Base-by-base conservation (phyloP, 345 rosid species). In the Eucalyptus melliodora region DNA sequence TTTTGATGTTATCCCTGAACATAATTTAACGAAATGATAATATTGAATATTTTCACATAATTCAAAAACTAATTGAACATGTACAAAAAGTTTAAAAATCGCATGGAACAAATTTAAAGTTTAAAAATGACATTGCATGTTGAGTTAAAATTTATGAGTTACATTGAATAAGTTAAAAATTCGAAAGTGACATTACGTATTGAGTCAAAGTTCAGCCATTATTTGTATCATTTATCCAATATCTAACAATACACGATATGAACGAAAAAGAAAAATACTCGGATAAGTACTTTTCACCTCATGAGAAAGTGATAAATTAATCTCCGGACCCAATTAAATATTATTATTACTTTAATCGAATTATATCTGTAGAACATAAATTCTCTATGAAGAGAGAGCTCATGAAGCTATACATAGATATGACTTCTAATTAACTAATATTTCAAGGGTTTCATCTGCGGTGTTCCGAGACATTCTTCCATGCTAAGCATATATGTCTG, bases 151-250 rank as follows among this genome's bases (percentile, higher is more conserved):
- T 24, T 59, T 1, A 26, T 1, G 13, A 24, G 6, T 0, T 26
- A 59, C 0, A 59, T 59, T 0, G 0, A 59, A 59, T 0, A 26
- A 24, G 26, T 59, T 12, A 59, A 59, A 59, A 59, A 4, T 1
- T 59, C 0, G 0, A 4, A 59, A 10, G 2, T 1, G 1, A 11
- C n/a, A 26, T 59, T 59, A 4, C 1, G 1, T 24, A 59, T 11
- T 0, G 0, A 6, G 4, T 11, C 4, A 60, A 11, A 27, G 3
- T 60, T 27, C 15, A 60, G 0, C 1, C 16, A 60, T 6, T 0
- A 0, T 3, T 12, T 3, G 1, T 1, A 3, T 60, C 1, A 27
- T 12, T 56, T 59, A 53, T 53, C 24, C 10, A 10, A 59, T 59
- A 59, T 26, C n/a, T n/a, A 5, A 26, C 2, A 26, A 26, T 11